Evolutionary conservation across 2,329 filamentous ascomycete genomes (phyloP).

Genomic region (Thermothelomyces thermophilus): DNA sequence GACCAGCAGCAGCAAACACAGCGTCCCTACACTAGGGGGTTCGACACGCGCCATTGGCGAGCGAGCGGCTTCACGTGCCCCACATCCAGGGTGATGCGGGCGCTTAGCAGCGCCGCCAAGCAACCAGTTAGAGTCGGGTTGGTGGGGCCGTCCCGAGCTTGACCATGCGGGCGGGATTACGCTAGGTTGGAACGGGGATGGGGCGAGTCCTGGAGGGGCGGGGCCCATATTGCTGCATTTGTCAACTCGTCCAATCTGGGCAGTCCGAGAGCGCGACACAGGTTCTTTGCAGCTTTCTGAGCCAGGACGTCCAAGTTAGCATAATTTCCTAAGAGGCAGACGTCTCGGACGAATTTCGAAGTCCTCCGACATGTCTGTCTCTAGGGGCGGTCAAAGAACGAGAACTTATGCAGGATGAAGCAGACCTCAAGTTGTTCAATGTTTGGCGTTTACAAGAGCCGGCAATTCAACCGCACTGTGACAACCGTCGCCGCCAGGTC

Average conservation of each 20-base stretch:
- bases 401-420: no score
- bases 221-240: background rate
- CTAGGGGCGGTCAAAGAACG: no score
- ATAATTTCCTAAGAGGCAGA: no score
- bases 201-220: background rate
- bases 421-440: no score
- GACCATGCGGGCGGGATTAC: slow-evolving; percentile 19
- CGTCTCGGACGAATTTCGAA: no score
- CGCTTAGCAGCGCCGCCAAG: slow-evolving; percentile 7
- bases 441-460: no score
- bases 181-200: slow-evolving; percentile 1
- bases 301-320: no score
- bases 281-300: no score
- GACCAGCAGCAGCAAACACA: background rate
- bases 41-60: slow-evolving; percentile 4
- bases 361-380: no score
- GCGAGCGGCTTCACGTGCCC: background rate
- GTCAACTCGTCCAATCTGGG: background rate
- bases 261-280: background rate
- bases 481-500: no score
- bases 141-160: slow-evolving; percentile 6
- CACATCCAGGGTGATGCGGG: background rate
- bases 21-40: background rate
- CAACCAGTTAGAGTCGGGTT: background rate
- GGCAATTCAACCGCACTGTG: no score